Evolutionary conservation across 169 alveolate species (phyloP).

Genomic region (Cryptosporidium viatorum): DNA sequence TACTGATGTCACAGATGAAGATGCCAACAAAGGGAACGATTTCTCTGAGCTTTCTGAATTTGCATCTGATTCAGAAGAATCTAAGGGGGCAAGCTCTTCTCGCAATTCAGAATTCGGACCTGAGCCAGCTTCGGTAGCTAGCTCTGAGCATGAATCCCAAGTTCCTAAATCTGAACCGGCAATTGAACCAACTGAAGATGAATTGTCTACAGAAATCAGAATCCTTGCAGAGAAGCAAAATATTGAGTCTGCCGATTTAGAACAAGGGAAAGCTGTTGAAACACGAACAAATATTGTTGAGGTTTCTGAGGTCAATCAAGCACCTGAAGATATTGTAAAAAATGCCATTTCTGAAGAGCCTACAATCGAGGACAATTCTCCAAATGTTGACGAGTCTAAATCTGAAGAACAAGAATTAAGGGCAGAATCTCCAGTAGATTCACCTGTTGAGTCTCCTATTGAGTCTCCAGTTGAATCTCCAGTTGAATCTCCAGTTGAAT

Average conservation of each 20-base stretch:
- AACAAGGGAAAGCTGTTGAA: background rate
- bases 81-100: conserved; percentile 27
- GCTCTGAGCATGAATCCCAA: background rate
- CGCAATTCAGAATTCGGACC: background rate
- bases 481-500: background rate
- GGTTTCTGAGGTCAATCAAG: background rate
- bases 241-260: too few species aligned
- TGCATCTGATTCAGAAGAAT: conserved; percentile 52
- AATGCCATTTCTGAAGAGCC: background rate
- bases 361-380: background rate
- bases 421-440: background rate
- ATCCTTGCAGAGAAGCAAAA: background rate
- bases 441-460: background rate
- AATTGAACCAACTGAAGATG: background rate
- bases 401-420: background rate
- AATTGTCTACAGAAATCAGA: background rate
- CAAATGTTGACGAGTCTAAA: background rate
- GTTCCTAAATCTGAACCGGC: background rate
- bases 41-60: conserved; percentile 40
- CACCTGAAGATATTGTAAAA: background rate
- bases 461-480: conserved; percentile 11
- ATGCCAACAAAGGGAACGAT: background rate
- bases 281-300: conserved; percentile 4
- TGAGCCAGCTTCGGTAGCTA: background rate
- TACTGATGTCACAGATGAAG: background rate